These are phyloP conservation scores for Cornus controversa DNA, from an alignment of 148 eudicot species.

Conservation along the genomic window DNA sequence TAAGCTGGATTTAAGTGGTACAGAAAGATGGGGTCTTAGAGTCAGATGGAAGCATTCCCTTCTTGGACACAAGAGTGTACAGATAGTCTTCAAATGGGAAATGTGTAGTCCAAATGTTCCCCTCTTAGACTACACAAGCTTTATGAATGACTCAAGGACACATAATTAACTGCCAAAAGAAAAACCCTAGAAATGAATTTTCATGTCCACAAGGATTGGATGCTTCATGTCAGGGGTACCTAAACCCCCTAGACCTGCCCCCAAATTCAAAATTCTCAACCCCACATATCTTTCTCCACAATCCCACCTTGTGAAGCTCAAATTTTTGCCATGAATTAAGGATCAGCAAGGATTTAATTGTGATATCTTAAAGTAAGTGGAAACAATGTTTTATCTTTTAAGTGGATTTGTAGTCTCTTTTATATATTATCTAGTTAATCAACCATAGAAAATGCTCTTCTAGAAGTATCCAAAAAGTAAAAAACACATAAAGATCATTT, in stretches of 20 bases:
- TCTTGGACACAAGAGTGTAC: neutral
- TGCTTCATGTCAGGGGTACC: neutral
- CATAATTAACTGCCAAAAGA: too few species aligned
- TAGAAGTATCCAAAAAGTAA: too few species aligned
- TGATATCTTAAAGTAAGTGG: neutral
- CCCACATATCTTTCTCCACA: neutral
- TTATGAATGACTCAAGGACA: slow-evolving; percentile 1
- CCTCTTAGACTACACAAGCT: neutral
- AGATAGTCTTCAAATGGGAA: neutral
- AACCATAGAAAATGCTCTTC: neutral
- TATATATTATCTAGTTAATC: neutral
- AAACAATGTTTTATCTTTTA: too few species aligned
- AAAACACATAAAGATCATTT: neutral
- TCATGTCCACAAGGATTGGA: neutral
- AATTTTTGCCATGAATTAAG: neutral
- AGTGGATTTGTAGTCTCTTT: neutral
- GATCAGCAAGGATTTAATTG: slow-evolving; percentile 1
- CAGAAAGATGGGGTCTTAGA: neutral
- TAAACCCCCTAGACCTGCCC: neutral
- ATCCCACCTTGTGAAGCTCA: neutral
- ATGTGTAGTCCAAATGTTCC: slow-evolving; percentile 1
- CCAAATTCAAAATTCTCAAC: neutral
- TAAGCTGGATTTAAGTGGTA: neutral
- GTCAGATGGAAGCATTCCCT: neutral
- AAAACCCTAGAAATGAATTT: neutral